Conservation (phyloP, 2,329 filamentous ascomycete species). For the Diaporthe amygdali region DNA sequence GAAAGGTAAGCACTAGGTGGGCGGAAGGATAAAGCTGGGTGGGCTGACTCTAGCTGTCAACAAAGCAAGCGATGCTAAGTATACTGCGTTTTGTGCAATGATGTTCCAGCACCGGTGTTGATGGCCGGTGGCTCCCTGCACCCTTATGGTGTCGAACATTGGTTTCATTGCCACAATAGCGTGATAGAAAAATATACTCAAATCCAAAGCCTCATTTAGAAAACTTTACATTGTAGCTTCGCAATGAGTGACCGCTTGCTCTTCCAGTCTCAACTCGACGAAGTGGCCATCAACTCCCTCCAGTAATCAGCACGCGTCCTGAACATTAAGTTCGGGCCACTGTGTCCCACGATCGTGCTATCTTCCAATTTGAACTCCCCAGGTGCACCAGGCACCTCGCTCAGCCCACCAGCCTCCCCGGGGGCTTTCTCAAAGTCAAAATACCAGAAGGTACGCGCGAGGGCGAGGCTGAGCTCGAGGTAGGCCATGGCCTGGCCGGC, state of each 20-base stretch:
- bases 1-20: too few species aligned
- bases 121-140: not conserved
- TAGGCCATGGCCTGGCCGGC: slow-evolving; percentile 4
- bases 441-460: not conserved
- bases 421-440: not conserved
- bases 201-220: too few species aligned
- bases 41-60: too few species aligned
- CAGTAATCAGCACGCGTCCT: not conserved
- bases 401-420: not conserved
- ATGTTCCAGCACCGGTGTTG: not conserved
- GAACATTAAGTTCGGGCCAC: slow-evolving; percentile 2
- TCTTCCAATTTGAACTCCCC: not conserved
- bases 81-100: not conserved
- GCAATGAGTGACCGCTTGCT: too few species aligned
- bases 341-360: not conserved
- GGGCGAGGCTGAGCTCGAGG: not conserved
- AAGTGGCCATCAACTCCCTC: not conserved
- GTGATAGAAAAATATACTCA: too few species aligned
- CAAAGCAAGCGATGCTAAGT: too few species aligned
- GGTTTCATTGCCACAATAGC: too few species aligned
- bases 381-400: not conserved
- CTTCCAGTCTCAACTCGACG: too few species aligned
- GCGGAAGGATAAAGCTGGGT: too few species aligned
- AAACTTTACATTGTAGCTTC: too few species aligned
- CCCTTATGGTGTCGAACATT: not conserved